Evolutionary conservation across 768 basidiomycete genomes (phyloP), one percentile per base, ranked within the genome.

Genomic region (Rhodosporidiobolus odoratus): DNA sequence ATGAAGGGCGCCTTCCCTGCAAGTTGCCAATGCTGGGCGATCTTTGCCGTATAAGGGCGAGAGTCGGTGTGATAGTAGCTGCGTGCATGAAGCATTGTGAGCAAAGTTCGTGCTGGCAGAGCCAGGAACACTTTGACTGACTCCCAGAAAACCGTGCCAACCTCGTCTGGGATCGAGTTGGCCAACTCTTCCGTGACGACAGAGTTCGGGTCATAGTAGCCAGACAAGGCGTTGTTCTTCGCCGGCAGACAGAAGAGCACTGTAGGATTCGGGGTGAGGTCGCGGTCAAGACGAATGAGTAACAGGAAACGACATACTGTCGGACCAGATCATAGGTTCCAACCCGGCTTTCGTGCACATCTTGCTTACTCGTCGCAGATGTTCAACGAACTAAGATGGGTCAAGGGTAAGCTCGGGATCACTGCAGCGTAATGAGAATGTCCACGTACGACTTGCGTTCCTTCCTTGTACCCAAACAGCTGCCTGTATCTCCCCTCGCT

Each of bases 221-320:
- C 66, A 16, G 56, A 58, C 12, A 76, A 69, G 23, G 61, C 41
- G 56, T 72, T 72, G 65, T 76, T 75, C 61, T 76, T 74, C 21
- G 73, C 75, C 6, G 70, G 69, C 0, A 76, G 57, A n/a, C 75
- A 76, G 62, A 76, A 76, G 37, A 76, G 68, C 75, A 76, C 75
- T 76, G 60, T 15, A n/a, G n/a, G n/a, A n/a, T n/a, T n/a, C n/a
- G n/a, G n/a, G n/a, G n/a, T n/a, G n/a, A n/a, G n/a, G 7, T 12
- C 17, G 19, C 13, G 8, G 19, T 13, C 15, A 12, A 4, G 2
- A 34, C 3, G 32, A 50, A 23, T 30, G 45, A 48, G 30, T 10
- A 30, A 30, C n/a, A n/a, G n/a, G n/a, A n/a, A n/a, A n/a, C n/a
- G 35, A 70, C 75, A 47, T 32, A 76, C 75, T 76, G 62, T 76